Base-by-base conservation (phyloP, 805 yeast genomes). In the Saturnispora besseyi region DNA sequence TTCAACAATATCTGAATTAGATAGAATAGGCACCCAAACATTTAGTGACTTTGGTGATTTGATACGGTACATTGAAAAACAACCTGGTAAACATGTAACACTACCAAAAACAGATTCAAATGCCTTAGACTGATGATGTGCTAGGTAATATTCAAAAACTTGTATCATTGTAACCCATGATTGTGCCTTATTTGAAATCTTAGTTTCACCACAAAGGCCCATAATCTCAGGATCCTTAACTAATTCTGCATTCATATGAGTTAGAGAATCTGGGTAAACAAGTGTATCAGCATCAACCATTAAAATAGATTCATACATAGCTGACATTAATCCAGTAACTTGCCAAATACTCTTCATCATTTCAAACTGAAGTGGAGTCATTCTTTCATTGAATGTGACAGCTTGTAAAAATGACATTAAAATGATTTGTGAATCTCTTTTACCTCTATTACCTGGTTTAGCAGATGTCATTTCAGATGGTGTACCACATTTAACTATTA, bases 211-310 rank as follows among this genome's bases (percentile, higher is more conserved):
- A 73, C 97, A 89, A 41, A 89, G 71, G 2, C 96, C 97, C 95
- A 89, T 89, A 50, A 89, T 74, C 54, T 71, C 72, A 0, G 96
- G 95, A 62, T 89, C 91, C 59, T 78, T 83, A 22, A 87, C 89
- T 87, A 89, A 81, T 59, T 85, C 87, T 1, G 95, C 96, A 55
- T 77, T 74, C 96, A 89, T 87, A 61, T 90, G 96, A 7, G 93
- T 85, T 55, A 88, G 61, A 4, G 91, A 82, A 64, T 90, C 96
- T 0, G 95, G 95, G 64, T 74, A 87, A 3, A 89, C 87, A 61
- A 80, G 80, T 0, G 96, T 88, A 68, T 89, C 97, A 4, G 97
- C 97, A 69, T 89, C 97, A 32, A 89, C 96, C 96, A 89, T 89
- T 31, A 90, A 68, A 38, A 86, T 82, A 36, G 84, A 71, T 62